These are phyloP conservation scores for Fraxinus dipetala DNA, from an alignment of 305 asterid species.

Conservation along the genomic window DNA sequence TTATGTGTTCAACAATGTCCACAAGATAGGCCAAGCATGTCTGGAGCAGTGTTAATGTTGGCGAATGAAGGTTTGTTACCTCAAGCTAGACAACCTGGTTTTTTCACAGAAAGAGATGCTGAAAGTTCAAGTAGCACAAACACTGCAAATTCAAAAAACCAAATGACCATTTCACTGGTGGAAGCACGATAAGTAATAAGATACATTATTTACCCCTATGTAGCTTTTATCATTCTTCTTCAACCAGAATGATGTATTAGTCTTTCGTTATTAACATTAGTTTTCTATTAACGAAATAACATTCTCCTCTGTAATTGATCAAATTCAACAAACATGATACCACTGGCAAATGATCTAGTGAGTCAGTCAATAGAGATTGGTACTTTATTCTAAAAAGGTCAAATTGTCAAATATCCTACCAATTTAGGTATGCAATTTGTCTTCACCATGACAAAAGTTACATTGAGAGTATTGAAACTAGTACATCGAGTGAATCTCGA, in stretches of 20 bases:
- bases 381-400: background rate
- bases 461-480: background rate
- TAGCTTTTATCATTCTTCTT: background rate
- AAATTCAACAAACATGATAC: too few relatives aligned
- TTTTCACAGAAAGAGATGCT: background rate
- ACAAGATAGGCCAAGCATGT: background rate
- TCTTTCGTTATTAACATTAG: background rate
- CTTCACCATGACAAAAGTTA: background rate
- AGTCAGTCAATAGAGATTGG: background rate
- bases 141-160: background rate
- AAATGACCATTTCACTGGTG: background rate
- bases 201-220: background rate
- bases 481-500: background rate
- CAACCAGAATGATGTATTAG: background rate
- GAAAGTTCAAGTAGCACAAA: conserved; percentile 13
- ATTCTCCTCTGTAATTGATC: background rate
- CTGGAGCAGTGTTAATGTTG: background rate
- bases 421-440: background rate
- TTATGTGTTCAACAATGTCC: background rate
- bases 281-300: background rate
- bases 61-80: background rate
- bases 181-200: background rate
- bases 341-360: background rate
- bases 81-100: background rate
- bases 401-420: background rate